Evolutionary conservation across 2,329 filamentous ascomycete genomes (phyloP), one percentile per base, ranked within the genome.

Genomic region (Tolypocladium tundrense): DNA sequence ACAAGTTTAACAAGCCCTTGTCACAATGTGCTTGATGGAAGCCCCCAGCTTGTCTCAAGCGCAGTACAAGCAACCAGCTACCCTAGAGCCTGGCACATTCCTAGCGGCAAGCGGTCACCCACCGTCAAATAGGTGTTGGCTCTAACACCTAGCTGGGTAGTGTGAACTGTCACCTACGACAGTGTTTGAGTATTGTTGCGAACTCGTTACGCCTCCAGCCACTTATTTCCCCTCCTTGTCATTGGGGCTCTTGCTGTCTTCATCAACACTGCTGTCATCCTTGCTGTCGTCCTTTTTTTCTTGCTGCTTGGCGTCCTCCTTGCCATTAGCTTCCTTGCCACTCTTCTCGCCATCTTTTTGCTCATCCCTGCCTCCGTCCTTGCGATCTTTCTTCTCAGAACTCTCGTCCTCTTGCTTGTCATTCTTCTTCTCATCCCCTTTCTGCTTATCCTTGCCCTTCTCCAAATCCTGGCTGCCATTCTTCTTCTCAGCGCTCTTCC

Each of bases 401-500:
- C 27, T 16, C 27, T 48, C 21, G 8, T 35, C 48, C 16, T 8
- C 48, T n/a, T n/a, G n/a, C 55, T 64, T 55, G 21, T 60, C 56
- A 6, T 53, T 57, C n/a, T 63, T 58, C 13, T 60, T 53, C 61
- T 51, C 2, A 0, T 42, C 58, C 61, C 54, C 40, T 64, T 65
- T 67, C 19, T 67, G 67, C 43, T 14, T 14, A 1, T 56, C 61
- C 58, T 70, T 69, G 31, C 58, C 55, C 5, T 62, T 60, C 56
- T 67, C 63, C 35, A 61, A 48, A 48, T 58, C 60, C 55, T 68
- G 66, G 57, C 65, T 64, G 33, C 64, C 59, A 13, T 62, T 62
- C 24, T 63, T 64, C 60, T 65, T 63, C 33, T 65, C 63, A 14
- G 59, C 61, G 19, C 67, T 68, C 55, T 72, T 64, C 31, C 65